Percentiles rank a stretch among this genome's conserved stretches.
Conservation (phyloP, 495 filamentous ascomycete genomes). For the Cercophora samala region DNA sequence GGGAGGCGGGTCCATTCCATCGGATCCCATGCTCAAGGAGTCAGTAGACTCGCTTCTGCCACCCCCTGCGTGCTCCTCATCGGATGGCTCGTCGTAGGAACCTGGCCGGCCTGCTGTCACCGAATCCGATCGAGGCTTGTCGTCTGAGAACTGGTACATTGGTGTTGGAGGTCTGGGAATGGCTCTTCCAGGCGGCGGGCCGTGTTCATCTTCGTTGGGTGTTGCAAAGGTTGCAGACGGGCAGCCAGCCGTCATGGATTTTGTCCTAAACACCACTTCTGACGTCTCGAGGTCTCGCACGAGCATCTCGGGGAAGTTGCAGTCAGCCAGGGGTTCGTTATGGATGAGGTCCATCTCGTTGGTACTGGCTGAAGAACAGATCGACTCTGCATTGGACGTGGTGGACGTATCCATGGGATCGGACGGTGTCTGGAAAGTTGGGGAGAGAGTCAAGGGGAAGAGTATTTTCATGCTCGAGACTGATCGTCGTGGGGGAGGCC, state of each 20-base stretch:
- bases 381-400: slow-evolving; percentile 1
- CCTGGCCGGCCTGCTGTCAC: slow-evolving; percentile 1
- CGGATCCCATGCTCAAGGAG: slow-evolving; percentile 32
- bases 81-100: not conserved
- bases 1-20: slow-evolving; percentile 23
- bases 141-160: not conserved
- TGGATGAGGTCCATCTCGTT: slow-evolving; percentile 16
- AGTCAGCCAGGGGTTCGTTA: slow-evolving; percentile 29
- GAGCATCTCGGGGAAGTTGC: slow-evolving; percentile 46
- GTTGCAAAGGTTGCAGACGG: slow-evolving; percentile 33
- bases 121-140: not conserved
- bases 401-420: slow-evolving; percentile 8
- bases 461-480: slow-evolving; percentile 23
- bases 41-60: slow-evolving; percentile 13
- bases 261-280: slow-evolving; percentile 37
- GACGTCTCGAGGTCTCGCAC: slow-evolving; percentile 42
- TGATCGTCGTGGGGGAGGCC: slow-evolving; percentile 29
- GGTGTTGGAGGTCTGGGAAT: slow-evolving; percentile 16
- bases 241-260: slow-evolving; percentile 41
- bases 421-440: slow-evolving; percentile 3
- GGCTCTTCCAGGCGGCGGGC: slow-evolving; percentile 18
- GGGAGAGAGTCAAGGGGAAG: slow-evolving; percentile 18
- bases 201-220: slow-evolving; percentile 21
- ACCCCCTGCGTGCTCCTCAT: slow-evolving; percentile 9
- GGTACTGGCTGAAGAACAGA: not conserved